phyloP scores from a whole-genome alignment of 2,329 filamentous ascomycete species.

The Tolypocladium guangdongense region DNA sequence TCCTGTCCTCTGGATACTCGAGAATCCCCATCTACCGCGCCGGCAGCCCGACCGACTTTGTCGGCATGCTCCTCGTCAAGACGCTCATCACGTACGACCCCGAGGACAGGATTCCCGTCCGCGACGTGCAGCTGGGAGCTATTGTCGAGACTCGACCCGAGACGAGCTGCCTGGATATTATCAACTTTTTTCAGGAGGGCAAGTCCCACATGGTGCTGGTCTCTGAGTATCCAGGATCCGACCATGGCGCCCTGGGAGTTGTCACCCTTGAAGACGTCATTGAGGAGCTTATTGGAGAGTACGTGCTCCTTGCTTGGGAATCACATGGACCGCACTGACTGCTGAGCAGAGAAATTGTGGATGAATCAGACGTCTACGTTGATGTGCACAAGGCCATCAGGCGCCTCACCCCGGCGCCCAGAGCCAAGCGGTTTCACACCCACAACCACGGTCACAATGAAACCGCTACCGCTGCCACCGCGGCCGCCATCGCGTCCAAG shows the following conservation, averaged over 20 bases:
- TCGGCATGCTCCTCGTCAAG: slow-evolving; percentile 96
- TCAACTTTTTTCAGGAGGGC: slow-evolving; percentile 99
- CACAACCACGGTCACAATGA: neutral
- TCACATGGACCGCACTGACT: slow-evolving; percentile 5
- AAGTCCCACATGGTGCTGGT: slow-evolving; percentile 99
- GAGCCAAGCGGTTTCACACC: slow-evolving; percentile 45
- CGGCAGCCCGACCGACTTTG: slow-evolving; percentile 75
- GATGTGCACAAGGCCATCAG: slow-evolving; percentile 98
- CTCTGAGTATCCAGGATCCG: slow-evolving; percentile 79
- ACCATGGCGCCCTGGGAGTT: slow-evolving; percentile 82
- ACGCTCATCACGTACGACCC: slow-evolving; percentile 98
- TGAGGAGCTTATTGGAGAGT: slow-evolving; percentile 97
- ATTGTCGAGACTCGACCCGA: slow-evolving; percentile 90
- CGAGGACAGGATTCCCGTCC: slow-evolving; percentile 76
- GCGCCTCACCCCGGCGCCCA: slow-evolving; percentile 74
- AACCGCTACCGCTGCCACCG: slow-evolving; percentile 11
- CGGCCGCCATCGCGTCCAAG: slow-evolving; percentile 19
- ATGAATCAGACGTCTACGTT: slow-evolving; percentile 96
- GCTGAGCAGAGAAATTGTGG: slow-evolving; percentile 74
- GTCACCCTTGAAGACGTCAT: slow-evolving; percentile 97
- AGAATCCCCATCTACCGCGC: slow-evolving; percentile 88
- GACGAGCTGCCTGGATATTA: slow-evolving; percentile 94
- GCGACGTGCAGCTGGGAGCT: slow-evolving; percentile 85
- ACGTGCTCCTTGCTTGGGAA: slow-evolving; percentile 6
- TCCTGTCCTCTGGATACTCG: slow-evolving; percentile 88